A percentile compares a stretch with the other conserved stretches of the same genome.
Evolutionary conservation across 257 asterid genomes (phyloP).

Genomic region (Salvia splendens): DNA sequence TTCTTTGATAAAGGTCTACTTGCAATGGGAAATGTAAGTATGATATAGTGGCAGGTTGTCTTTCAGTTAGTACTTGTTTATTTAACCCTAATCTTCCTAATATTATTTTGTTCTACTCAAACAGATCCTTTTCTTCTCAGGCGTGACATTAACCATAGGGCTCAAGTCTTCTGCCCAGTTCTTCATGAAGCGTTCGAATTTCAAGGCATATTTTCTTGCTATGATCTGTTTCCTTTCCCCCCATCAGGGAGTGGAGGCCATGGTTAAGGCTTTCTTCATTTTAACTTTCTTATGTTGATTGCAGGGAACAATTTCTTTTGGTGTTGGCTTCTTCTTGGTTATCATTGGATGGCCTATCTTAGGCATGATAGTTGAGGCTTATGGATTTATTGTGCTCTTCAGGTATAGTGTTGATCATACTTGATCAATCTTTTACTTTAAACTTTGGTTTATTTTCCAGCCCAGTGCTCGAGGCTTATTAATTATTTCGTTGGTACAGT

Average conservation of each 20-base stretch:
- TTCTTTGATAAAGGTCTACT: conserved; percentile 92
- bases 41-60: conserved; percentile 9
- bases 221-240: neutral
- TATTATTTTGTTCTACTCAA: conserved; percentile 30
- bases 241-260: neutral
- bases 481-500: conserved; percentile 52
- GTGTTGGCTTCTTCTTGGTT: conserved; percentile 80
- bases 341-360: conserved; percentile 90
- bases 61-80: conserved; percentile 11
- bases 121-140: conserved; percentile 95
- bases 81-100: conserved; percentile 24
- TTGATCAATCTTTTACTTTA: neutral
- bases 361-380: conserved; percentile 94
- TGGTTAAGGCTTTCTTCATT: conserved; percentile 20
- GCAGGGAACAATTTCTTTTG: conserved; percentile 81
- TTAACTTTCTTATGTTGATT: conserved; percentile 29
- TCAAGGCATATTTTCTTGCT: conserved; percentile 52
- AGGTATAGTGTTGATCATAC: conserved; percentile 47
- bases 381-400: conserved; percentile 93
- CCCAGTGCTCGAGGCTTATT: conserved; percentile 26
- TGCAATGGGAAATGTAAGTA: conserved; percentile 94
- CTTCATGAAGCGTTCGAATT: conserved; percentile 86
- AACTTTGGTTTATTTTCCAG: conserved; percentile 16
- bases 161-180: conserved; percentile 82
- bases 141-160: conserved; percentile 89